Conservation (phyloP, 75 land plant genomes). For the Cunninghamia lanceolata region DNA sequence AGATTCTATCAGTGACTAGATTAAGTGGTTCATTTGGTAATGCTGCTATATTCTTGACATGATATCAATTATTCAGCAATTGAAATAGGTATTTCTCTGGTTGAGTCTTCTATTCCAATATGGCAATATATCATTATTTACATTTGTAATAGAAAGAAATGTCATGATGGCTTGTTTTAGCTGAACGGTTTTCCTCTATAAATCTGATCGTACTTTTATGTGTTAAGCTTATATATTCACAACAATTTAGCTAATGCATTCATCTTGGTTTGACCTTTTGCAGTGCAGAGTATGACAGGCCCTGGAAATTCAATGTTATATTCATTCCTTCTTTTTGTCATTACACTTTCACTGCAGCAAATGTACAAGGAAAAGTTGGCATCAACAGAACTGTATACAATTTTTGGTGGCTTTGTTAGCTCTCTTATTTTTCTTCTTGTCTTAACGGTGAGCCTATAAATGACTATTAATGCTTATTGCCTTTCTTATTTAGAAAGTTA, state of each 20-base stretch:
- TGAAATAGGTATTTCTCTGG: not conserved
- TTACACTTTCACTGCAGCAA: slow-evolving; percentile 77
- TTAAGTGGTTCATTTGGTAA: not conserved
- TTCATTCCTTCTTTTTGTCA: slow-evolving; percentile 68
- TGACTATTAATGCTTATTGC: not conserved
- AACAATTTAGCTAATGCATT: not conserved
- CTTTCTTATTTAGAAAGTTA: not conserved
- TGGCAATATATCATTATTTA: not conserved
- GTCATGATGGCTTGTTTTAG: not conserved
- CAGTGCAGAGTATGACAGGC: slow-evolving; percentile 40
- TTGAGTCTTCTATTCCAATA: not conserved
- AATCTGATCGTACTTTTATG: not conserved
- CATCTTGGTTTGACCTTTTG: not conserved
- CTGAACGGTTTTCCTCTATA: not conserved
- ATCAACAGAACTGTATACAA: slow-evolving; percentile 78
- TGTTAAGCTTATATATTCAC: not conserved
- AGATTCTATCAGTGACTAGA: not conserved
- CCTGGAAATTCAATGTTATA: slow-evolving; percentile 79
- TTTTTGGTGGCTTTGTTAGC: slow-evolving; percentile 79
- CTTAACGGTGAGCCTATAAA: slow-evolving; percentile 51
- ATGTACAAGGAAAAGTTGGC: slow-evolving; percentile 78
- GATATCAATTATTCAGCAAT: not conserved
- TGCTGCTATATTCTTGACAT: not conserved
- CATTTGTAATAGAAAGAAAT: not conserved
- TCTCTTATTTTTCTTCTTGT: slow-evolving; percentile 69